phyloP scores from a whole-genome alignment of 2,329 filamentous ascomycete genomes.

The Dichotomopilus funicola region DNA sequence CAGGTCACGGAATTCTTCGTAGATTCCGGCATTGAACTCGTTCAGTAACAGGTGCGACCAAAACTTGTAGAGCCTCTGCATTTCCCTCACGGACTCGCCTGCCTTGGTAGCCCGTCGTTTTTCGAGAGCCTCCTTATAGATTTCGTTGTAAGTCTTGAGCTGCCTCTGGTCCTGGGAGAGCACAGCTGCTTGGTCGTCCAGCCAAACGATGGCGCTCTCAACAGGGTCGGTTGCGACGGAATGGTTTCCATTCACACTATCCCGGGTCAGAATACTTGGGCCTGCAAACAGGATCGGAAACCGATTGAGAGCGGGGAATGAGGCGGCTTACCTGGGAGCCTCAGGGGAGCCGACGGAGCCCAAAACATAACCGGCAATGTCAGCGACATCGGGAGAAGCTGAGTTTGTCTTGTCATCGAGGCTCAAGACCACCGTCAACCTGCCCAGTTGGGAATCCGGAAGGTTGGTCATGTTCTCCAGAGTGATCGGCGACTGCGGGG shows the following conservation, averaged over 20 bases:
- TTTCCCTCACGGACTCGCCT: conserved; percentile 44
- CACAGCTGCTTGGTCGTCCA: conserved; percentile 12
- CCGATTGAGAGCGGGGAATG: background rate
- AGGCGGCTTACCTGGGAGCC: conserved; percentile 9
- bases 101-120: conserved; percentile 30
- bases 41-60: conserved; percentile 67
- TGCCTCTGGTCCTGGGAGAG: conserved; percentile 14
- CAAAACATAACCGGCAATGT: conserved; percentile 14
- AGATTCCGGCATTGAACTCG: conserved; percentile 70
- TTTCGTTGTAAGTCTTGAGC: conserved; percentile 28
- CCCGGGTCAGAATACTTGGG: background rate
- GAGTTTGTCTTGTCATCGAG: conserved; percentile 14
- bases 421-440: conserved; percentile 25
- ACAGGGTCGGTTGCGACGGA: background rate
- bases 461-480: conserved; percentile 30
- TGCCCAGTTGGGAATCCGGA: conserved; percentile 28
- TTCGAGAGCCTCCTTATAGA: conserved; percentile 35
- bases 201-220: conserved; percentile 15
- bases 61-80: conserved; percentile 65
- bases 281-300: no score
- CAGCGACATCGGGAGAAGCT: conserved; percentile 4
- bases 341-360: background rate
- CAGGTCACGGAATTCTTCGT: conserved; percentile 63
- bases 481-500: conserved; percentile 28
- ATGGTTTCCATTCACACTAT: conserved; percentile 9